These are phyloP conservation scores for Grammothele lineata DNA, from an alignment of 768 basidiomycete genomes.

Conservation along the genomic window DNA sequence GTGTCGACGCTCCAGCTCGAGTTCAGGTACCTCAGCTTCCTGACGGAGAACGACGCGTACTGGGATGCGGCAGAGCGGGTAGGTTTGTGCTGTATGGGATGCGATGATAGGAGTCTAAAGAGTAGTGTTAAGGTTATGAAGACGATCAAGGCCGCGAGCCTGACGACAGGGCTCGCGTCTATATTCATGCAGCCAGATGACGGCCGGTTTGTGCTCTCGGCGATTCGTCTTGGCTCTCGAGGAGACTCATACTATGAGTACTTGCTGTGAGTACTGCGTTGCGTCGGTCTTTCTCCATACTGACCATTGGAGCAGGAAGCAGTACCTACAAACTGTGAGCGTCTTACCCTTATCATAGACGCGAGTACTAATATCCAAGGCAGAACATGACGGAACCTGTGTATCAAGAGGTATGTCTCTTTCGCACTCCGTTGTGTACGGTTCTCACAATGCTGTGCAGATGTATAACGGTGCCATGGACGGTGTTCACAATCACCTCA, in stretches of 20 bases:
- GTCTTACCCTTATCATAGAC: too few species aligned
- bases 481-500: constrained; percentile 70
- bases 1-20: constrained; percentile 89
- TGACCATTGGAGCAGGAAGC: constrained; percentile 43
- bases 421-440: background rate
- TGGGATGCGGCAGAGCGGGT: constrained; percentile 81
- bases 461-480: constrained; percentile 90
- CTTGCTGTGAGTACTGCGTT: constrained; percentile 49
- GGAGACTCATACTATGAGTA: constrained; percentile 96
- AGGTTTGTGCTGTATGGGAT: constrained; percentile 1
- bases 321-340: constrained; percentile 77
- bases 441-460: constrained; percentile 33
- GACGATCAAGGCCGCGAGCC: constrained; percentile 55
- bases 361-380: constrained; percentile 4
- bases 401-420: constrained; percentile 62
- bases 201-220: constrained; percentile 56
- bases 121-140: constrained; percentile 51
- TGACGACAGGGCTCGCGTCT: constrained; percentile 73
- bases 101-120: background rate
- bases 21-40: constrained; percentile 77
- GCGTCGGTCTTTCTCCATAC: background rate
- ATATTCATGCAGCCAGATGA: constrained; percentile 71
- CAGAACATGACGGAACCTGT: constrained; percentile 71
- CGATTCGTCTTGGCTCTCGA: constrained; percentile 86
- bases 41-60: constrained; percentile 75